Conservation (phyloP, 345 rosid genomes). For the Raphanus sativus region DNA sequence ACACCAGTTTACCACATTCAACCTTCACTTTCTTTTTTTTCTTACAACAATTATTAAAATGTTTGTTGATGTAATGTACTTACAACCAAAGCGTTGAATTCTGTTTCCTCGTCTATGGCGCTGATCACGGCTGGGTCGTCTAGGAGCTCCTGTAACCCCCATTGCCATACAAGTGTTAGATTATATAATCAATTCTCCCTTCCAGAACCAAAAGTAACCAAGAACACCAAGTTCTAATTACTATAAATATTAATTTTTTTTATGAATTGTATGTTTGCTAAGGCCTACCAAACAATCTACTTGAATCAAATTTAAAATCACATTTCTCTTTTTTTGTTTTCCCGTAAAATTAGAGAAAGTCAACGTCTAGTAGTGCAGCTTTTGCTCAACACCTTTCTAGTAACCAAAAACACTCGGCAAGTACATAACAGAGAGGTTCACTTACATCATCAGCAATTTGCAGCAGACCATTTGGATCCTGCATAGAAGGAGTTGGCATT, state of each 20-base stretch:
- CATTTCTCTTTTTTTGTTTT: too few relatives aligned
- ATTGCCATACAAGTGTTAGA: neutral
- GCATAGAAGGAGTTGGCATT: conserved; percentile 41
- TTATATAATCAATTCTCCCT: neutral
- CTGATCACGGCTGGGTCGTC: conserved; percentile 74
- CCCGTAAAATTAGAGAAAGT: too few relatives aligned
- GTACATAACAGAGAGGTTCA: neutral
- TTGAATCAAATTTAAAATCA: neutral
- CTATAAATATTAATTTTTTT: too few relatives aligned
- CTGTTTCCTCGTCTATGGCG: conserved; percentile 88
- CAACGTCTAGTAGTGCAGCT: neutral
- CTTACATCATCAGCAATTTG: conserved; percentile 97
- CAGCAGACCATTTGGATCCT: conserved; percentile 70
- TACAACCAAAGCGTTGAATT: conserved; percentile 95
- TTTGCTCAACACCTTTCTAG: neutral
- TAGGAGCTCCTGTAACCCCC: conserved; percentile 66
- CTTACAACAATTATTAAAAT: neutral
- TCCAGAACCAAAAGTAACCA: neutral
- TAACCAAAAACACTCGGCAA: neutral
- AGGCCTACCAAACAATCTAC: neutral
- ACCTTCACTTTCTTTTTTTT: neutral
- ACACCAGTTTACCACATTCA: conserved; percentile 16
- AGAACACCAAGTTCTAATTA: neutral
- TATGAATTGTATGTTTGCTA: neutral
- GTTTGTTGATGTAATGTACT: conserved; percentile 15